Evolutionary conservation across 1,284 basidiomycete genomes (phyloP), one percentile per base, ranked within the genome.

Genomic region (Vanrija sp.): DNA sequence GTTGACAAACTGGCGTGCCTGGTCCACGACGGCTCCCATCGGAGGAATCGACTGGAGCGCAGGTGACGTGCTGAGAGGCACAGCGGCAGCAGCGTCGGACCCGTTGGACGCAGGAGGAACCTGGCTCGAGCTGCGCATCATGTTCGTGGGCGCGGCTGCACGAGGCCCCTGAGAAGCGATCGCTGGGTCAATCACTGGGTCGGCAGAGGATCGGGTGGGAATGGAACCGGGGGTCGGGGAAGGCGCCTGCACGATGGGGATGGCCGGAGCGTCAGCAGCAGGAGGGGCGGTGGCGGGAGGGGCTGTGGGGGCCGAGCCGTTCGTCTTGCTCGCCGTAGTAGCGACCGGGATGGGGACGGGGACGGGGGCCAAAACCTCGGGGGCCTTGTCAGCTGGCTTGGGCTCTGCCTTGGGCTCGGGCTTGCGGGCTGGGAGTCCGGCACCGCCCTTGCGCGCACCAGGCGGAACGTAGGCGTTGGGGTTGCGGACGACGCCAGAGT

Each of bases 381-480:
- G 34, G 34, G 34, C 34, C 47, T 53, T 49, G 23, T 34, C 3
- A 14, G 42, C 43, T 16, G 53, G 51, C 52, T 51, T 51, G 23
- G 44, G 19, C 26, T 15, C 44, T 19, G 29, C 44, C 46, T 56
- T 55, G 44, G 39, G 38, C 25, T 46, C 18, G 23, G 46, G 53
- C 52, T 54, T 57, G 49, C 51, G 51, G 12, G 47, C n/a, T 6
- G 50, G 61, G 39, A 50, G 47, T 8, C 46, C 51, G 16, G 49
- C 43, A 14, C 56, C 63, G 6, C 68, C 67, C 60, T 87, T 72
- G 21, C 83, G 84, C 28, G 91, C 89, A 55, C 86, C 89, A 12
- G 93, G 91, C 43, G 95, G 94, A 40, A 98, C 85, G 70, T 98
- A 98, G 26, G 95, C 94, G 67, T 88, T 89, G 19, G 86, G 83